Conservation (phyloP, 2,329 filamentous ascomycete genomes). For the Monilinia vaccinii-corymbosi region DNA sequence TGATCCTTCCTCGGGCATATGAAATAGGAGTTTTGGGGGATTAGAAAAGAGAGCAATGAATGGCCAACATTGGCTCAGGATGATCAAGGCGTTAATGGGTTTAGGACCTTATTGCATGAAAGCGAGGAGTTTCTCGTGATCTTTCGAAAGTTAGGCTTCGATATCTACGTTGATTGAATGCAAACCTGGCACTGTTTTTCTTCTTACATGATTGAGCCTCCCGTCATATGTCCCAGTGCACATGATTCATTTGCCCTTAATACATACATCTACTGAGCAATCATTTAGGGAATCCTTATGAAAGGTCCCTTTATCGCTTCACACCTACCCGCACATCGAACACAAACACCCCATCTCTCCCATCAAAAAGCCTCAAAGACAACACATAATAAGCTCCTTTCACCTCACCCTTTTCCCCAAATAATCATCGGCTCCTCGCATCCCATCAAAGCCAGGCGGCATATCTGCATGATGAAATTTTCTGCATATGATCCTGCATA, state of each 20-base stretch:
- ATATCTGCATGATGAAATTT: not conserved
- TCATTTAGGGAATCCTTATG: no score
- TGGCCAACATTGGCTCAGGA: not conserved
- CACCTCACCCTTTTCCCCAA: not conserved
- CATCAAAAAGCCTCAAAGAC: not conserved
- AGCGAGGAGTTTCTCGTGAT: constrained; percentile 5
- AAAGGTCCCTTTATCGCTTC: not conserved
- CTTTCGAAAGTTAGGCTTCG: not conserved
- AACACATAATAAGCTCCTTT: not conserved
- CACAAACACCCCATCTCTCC: not conserved
- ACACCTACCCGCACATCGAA: not conserved
- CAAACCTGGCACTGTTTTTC: not conserved
- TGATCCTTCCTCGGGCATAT: not conserved
- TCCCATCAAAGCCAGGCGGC: not conserved
- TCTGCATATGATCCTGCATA: not conserved
- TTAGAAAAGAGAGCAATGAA: not conserved
- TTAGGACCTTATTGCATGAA: not conserved
- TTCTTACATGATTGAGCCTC: not conserved
- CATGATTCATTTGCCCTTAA: not conserved
- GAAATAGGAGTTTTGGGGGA: constrained; percentile 1
- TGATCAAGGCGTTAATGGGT: constrained; percentile 3
- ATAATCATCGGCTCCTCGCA: not conserved
- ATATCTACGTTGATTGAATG: not conserved
- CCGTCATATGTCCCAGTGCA: not conserved
- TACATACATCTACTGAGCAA: not conserved